Evolutionary conservation across 352 stramenopile genomes (phyloP).

Genomic region (Phytophthora melonis): DNA sequence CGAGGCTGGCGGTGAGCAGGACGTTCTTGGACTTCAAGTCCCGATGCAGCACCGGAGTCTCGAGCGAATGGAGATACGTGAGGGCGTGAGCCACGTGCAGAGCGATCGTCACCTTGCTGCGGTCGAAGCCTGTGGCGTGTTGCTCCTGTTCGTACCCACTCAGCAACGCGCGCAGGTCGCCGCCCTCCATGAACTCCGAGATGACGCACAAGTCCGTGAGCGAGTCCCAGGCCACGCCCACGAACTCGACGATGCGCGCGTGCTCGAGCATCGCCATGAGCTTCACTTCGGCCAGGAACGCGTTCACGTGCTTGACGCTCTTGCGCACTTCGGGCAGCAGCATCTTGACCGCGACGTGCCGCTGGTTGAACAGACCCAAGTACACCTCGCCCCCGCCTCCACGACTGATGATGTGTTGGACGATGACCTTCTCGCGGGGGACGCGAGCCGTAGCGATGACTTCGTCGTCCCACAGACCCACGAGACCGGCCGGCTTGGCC

Average conservation of each 20-base stretch:
- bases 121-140: slow-evolving; percentile 34
- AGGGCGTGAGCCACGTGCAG: slow-evolving; percentile 49
- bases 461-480: slow-evolving; percentile 34
- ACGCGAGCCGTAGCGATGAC: slow-evolving; percentile 36
- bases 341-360: slow-evolving; percentile 39
- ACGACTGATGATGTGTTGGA: slow-evolving; percentile 33
- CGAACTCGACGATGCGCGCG: slow-evolving; percentile 60
- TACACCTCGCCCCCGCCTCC: slow-evolving; percentile 42
- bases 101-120: slow-evolving; percentile 53
- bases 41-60: slow-evolving; percentile 39
- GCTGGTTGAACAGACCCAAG: slow-evolving; percentile 23
- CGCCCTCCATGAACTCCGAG: slow-evolving; percentile 68
- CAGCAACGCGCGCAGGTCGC: slow-evolving; percentile 64
- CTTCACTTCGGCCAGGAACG: slow-evolving; percentile 47
- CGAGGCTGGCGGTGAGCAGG: slow-evolving; percentile 25
- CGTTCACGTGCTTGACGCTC: slow-evolving; percentile 24
- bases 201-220: slow-evolving; percentile 52
- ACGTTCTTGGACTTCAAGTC: slow-evolving; percentile 60
- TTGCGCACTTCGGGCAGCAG: slow-evolving; percentile 27
- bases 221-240: slow-evolving; percentile 64
- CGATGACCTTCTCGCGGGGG: slow-evolving; percentile 33
- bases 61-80: slow-evolving; percentile 50
- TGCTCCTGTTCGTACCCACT: slow-evolving; percentile 12
- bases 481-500: background rate
- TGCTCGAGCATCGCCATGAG: slow-evolving; percentile 57